Conservation (phyloP, 495 filamentous ascomycete species). For the Talaromyces borbonicus region DNA sequence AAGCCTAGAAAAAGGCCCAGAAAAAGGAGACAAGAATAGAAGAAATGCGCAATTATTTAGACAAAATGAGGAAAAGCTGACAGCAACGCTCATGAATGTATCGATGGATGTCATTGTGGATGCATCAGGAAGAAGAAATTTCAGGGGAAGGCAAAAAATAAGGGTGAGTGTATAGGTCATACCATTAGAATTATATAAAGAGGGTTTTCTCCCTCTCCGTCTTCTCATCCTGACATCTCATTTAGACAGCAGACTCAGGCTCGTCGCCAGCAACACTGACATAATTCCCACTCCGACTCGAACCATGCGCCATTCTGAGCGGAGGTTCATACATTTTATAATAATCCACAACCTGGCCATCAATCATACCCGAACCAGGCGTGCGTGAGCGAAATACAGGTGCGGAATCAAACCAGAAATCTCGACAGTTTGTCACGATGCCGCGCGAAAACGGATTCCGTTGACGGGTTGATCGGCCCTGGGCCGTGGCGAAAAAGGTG, state of each 20-base stretch:
- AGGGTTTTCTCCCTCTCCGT: no score
- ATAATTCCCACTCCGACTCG: constrained; percentile 18
- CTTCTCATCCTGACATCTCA: no score
- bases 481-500: constrained; percentile 77
- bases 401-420: constrained; percentile 90
- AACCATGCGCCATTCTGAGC: constrained; percentile 45
- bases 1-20: no score
- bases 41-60: no score
- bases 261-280: constrained; percentile 34
- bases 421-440: constrained; percentile 74
- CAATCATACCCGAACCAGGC: constrained; percentile 64
- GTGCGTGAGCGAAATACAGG: constrained; percentile 69
- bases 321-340: constrained; percentile 83
- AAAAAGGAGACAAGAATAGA: no score
- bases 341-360: constrained; percentile 74
- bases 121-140: no score
- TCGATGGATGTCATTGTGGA: no score
- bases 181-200: no score
- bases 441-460: constrained; percentile 81
- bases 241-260: constrained; percentile 15
- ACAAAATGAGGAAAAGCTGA: no score
- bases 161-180: no score
- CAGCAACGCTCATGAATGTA: no score
- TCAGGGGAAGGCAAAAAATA: no score
- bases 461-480: constrained; percentile 41